Evolutionary conservation across 2,329 filamentous ascomycete species (phyloP), one percentile per base, ranked within the genome.

Genomic region (Calcarisporium arbuscula): DNA sequence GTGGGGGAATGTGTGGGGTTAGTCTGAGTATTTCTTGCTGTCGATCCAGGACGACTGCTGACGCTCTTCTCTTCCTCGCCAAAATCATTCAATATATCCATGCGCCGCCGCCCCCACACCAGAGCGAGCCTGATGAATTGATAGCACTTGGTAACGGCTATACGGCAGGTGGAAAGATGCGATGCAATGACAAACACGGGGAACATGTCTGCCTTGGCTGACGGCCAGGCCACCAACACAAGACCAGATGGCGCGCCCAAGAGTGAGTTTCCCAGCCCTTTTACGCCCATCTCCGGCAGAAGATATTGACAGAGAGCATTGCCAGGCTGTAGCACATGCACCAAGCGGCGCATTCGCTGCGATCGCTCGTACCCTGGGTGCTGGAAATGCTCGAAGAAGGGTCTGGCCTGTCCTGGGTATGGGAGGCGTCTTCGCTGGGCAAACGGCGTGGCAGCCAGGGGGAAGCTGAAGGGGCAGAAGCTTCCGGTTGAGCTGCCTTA

Each of bases 311-410:
- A 8, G 9, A n/a, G 9, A n/a, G 9, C 22, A 27, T 15, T 27
- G n/a, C 20, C 30, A 49, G 49, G 49, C 22, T 54, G 52, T 26
- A 43, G 45, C 25, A 48, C 44, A 11, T 56, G 52, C 39, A 46
- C 45, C 28, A 44, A 45, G 35, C 49, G 52, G 20, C 52, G 52
- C 27, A 56, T 56, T 32, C 42, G 42, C 12, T 56, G 52, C 37
- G 52, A 54, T 34, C 43, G 50, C 6, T 32, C 31, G 15, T 40
- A 31, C 10, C 52, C 52, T 15, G 37, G 30, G 20, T 54, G 52
- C 33, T 32, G 44, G 11, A 56, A 56, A 37, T 56, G 52, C 36
- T 36, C 37, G 9, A 52, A 49, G 21, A 53, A 53, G 34, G 52
- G 52, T 5, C 41, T 54, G 10, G 23, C 38, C 8, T 54, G 52